A percentile compares a stretch with the other conserved stretches of the same genome.
These are phyloP conservation scores for Aechmea fasciata DNA, from an alignment of 176 grass and related monocot species.

Conservation along the genomic window DNA sequence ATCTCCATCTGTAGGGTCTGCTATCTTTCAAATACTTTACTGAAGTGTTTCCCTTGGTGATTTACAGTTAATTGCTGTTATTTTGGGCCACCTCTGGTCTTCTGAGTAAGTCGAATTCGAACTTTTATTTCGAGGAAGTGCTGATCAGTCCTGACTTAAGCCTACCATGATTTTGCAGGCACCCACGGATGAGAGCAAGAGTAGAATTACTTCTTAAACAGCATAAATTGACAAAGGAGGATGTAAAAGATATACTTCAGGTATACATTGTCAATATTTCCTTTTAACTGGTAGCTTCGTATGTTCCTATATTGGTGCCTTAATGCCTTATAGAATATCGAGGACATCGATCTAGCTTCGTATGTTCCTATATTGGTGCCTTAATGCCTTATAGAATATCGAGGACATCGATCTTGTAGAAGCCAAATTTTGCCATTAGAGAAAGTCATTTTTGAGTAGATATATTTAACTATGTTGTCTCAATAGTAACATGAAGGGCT, in stretches of 20 bases:
- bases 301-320: too few species aligned
- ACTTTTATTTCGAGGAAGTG: constrained; percentile 2
- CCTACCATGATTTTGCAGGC: constrained; percentile 35
- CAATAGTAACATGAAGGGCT: too few species aligned
- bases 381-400: too few species aligned
- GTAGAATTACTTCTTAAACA: constrained; percentile 89
- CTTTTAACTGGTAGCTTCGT: background rate
- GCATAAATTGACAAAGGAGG: constrained; percentile 79
- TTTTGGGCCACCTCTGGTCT: constrained; percentile 83
- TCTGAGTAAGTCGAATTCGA: constrained; percentile 58
- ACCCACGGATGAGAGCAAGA: constrained; percentile 68
- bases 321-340: too few species aligned
- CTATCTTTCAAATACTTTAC: background rate
- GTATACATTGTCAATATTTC: constrained; percentile 17
- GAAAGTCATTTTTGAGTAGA: too few species aligned
- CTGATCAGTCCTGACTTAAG: constrained; percentile 2
- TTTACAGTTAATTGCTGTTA: constrained; percentile 84
- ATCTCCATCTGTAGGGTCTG: background rate
- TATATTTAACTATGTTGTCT: too few species aligned
- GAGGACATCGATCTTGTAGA: too few species aligned
- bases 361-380: too few species aligned
- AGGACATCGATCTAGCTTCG: background rate
- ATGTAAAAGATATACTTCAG: constrained; percentile 80
- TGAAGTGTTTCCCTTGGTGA: constrained; percentile 11
- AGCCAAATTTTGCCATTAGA: too few species aligned